A percentile compares a stretch with the other conserved stretches of the same genome.
These are phyloP conservation scores for Aquilaria malaccensis DNA, from an alignment of 345 rosid genomes.

Conservation along the genomic window DNA sequence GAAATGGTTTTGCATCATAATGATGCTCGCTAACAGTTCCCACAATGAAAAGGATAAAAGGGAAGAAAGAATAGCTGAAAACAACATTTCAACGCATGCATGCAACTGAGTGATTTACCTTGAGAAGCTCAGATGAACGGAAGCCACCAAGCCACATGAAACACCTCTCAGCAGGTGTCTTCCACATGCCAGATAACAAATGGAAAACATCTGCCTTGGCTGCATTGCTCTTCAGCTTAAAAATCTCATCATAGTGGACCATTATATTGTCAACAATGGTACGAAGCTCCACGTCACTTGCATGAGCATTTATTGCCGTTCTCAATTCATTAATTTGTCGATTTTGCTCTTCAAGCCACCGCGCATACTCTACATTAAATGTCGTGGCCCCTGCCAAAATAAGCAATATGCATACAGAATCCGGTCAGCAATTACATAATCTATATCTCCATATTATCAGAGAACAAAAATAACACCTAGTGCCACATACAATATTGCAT, in stretches of 20 bases:
- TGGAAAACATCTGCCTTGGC: slow-evolving; percentile 97
- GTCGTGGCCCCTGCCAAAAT: slow-evolving; percentile 84
- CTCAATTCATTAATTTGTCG: slow-evolving; percentile 84
- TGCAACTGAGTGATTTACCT: slow-evolving; percentile 36
- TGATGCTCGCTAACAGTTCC: no score
- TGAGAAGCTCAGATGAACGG: slow-evolving; percentile 96
- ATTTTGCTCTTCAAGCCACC: slow-evolving; percentile 94
- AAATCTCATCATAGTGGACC: slow-evolving; percentile 92
- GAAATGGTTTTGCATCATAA: no score
- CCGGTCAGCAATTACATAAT: no score
- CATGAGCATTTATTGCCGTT: slow-evolving; percentile 89
- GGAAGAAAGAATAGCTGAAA: background rate
- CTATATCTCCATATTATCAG: no score
- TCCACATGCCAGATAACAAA: slow-evolving; percentile 98
- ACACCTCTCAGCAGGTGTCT: slow-evolving; percentile 98
- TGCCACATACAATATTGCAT: no score
- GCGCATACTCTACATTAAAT: slow-evolving; percentile 86
- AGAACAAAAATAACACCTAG: no score
- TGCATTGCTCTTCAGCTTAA: slow-evolving; percentile 89
- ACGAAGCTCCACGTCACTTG: slow-evolving; percentile 92
- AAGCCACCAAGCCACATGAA: slow-evolving; percentile 99
- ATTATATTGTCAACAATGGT: slow-evolving; percentile 72
- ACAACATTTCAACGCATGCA: background rate
- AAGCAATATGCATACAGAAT: background rate
- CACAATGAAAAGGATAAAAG: background rate